Evolutionary conservation across 2,329 filamentous ascomycete genomes (phyloP).

Genomic region (Blastomyces parvus): DNA sequence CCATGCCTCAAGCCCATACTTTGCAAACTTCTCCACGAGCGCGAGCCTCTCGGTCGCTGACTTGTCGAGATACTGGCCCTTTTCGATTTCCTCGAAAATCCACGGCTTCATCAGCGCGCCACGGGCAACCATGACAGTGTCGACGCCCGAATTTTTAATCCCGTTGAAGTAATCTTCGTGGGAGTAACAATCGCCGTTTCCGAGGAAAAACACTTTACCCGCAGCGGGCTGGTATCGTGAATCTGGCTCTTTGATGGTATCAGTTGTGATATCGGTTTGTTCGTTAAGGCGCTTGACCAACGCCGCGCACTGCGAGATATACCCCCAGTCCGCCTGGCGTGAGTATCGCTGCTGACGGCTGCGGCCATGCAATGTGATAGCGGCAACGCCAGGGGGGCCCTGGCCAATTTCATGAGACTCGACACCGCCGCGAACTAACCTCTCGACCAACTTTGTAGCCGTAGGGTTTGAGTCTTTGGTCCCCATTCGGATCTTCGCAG

Average conservation of each 20-base stretch:
- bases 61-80: conserved; percentile 91
- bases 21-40: conserved; percentile 81
- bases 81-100: conserved; percentile 93
- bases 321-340: conserved; percentile 83
- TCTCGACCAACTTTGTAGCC: conserved; percentile 70
- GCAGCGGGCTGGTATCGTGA: conserved; percentile 59
- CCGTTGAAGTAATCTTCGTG: conserved; percentile 78
- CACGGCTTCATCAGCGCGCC: conserved; percentile 95
- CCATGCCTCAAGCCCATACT: conserved; percentile 89
- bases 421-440: conserved; percentile 67
- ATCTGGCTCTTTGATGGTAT: conserved; percentile 72
- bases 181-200: conserved; percentile 94
- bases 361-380: conserved; percentile 90
- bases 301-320: conserved; percentile 81
- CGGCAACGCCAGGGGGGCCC: conserved; percentile 76
- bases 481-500: conserved; percentile 88
- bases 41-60: conserved; percentile 73
- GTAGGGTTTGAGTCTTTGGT: conserved; percentile 70
- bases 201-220: conserved; percentile 78
- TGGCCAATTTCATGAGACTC: conserved; percentile 57
- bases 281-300: conserved; percentile 72
- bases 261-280: conserved; percentile 54
- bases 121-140: conserved; percentile 94
- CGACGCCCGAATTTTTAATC: conserved; percentile 67
- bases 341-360: conserved; percentile 93